These are phyloP conservation scores for Leptographium lundbergii DNA, from an alignment of 2,329 filamentous ascomycete species.

Conservation along the genomic window DNA sequence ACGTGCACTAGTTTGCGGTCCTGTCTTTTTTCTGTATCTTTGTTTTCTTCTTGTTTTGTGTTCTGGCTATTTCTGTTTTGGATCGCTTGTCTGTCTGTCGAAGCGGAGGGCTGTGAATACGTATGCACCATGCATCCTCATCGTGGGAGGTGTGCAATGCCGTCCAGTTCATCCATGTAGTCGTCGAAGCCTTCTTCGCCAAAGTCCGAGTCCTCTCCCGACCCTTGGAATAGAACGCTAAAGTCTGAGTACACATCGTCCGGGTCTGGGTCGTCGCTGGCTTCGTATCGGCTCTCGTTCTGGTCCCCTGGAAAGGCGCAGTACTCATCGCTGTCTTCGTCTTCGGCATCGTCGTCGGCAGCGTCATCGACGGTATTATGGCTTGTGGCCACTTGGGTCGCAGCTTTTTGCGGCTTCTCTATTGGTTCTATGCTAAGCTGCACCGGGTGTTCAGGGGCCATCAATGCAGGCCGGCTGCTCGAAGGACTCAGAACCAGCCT, in stretches of 20 bases:
- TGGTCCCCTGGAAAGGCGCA: slow-evolving; percentile 31
- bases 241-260: slow-evolving; percentile 45
- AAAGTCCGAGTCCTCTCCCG: slow-evolving; percentile 11
- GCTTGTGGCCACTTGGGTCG: not conserved
- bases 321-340: slow-evolving; percentile 32
- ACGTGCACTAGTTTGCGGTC: not conserved
- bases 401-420: not conserved
- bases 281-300: slow-evolving; percentile 30
- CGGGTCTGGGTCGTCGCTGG: slow-evolving; percentile 15
- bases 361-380: not conserved
- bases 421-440: not conserved
- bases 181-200: slow-evolving; percentile 34
- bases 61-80: no score
- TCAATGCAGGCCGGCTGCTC: not conserved
- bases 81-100: no score
- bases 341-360: not conserved
- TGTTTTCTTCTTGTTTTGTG: not conserved
- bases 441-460: no score
- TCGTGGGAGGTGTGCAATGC: slow-evolving; percentile 32
- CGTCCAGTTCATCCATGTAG: slow-evolving; percentile 43
- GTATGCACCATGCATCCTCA: not conserved
- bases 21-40: not conserved
- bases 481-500: not conserved
- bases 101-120: not conserved
- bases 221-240: slow-evolving; percentile 33